Base-by-base conservation (phyloP, 1,284 basidiomycete genomes). In the Schizophyllum commune region DNA sequence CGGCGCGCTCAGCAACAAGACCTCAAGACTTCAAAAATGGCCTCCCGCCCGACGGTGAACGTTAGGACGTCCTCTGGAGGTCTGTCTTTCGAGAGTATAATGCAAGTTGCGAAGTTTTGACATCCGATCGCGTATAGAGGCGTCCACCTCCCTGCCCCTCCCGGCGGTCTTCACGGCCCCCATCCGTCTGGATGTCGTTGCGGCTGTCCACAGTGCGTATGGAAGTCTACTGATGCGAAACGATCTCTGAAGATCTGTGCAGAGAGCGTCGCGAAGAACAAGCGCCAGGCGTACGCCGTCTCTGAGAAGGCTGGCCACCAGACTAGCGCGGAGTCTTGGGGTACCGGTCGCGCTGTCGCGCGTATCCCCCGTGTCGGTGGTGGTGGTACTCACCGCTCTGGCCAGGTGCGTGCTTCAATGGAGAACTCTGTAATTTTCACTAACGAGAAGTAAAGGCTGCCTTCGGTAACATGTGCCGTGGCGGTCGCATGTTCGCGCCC, bases 331-430 rank as follows among this genome's bases (percentile, higher is more conserved):
- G 94, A 96, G 79, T 99, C 97, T 59, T 99, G 96, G 96, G 96
- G 96, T 82, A 99, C 96, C 70, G 96, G 96, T 91, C 95, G 97
- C 82, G 97, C 97, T 71, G 96, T 99, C 68, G 97, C 96, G 57
- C 96, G 96, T 96, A 99, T 99, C 76, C 97, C 97, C 78, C 96
- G 97, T 94, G 96, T 99, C 67, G 94, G 94, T 75, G 96, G 97
- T 78, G 92, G 94, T 77, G 97, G 96, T 81, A 99, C 97, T 69
- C 94, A 96, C 83, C 93, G 97, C 71, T 96, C 96, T 65, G 96
- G 96, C 66, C 95, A 97, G 85, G 90, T 89, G 66, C 61, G 81
- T 13, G 33, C 3, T 3, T 20, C 58, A 13, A 34, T 22, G 32
- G 9, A 65, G 52, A 51, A 58, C 58, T 7, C 1, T 5, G 52